Evolutionary conservation across 2,329 filamentous ascomycete genomes (phyloP).

Genomic region (Fusarium siculi): DNA sequence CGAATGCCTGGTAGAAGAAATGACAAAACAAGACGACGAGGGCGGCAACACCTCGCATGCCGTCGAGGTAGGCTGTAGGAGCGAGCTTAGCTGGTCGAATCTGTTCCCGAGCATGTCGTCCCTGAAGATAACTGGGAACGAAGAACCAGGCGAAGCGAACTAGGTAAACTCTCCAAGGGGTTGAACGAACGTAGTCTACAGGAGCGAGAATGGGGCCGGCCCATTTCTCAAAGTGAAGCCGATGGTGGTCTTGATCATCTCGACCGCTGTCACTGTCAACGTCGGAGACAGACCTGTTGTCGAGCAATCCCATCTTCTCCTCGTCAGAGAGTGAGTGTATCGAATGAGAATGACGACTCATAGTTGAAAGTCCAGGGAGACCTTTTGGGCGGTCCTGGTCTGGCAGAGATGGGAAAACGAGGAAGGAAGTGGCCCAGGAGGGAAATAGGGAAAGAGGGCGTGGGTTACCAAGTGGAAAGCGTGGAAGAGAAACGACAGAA

Average conservation of each 20-base stretch:
- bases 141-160: slow-evolving; percentile 57
- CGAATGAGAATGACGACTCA: slow-evolving; percentile 54
- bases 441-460: slow-evolving; percentile 1
- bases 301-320: slow-evolving; percentile 58
- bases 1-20: slow-evolving; percentile 64
- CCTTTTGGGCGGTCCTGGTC: neutral
- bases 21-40: slow-evolving; percentile 68
- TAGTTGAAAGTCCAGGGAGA: slow-evolving; percentile 38
- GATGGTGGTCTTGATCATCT: slow-evolving; percentile 50
- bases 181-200: slow-evolving; percentile 44
- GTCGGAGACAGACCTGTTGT: slow-evolving; percentile 57
- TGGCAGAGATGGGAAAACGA: neutral
- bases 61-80: slow-evolving; percentile 68
- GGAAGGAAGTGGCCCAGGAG: slow-evolving; percentile 4
- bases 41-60: slow-evolving; percentile 66
- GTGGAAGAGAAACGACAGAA: slow-evolving; percentile 9
- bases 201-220: slow-evolving; percentile 45
- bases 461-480: neutral
- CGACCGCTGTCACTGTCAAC: slow-evolving; percentile 55
- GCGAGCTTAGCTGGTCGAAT: slow-evolving; percentile 55
- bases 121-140: slow-evolving; percentile 64
- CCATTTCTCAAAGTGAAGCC: slow-evolving; percentile 49
- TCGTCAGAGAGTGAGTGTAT: slow-evolving; percentile 52
- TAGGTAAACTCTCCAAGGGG: slow-evolving; percentile 52
- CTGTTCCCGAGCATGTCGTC: slow-evolving; percentile 54